These are phyloP conservation scores for Hsuehochloa calcarea DNA, from an alignment of 176 grass and related monocot genomes.

Conservation along the genomic window DNA sequence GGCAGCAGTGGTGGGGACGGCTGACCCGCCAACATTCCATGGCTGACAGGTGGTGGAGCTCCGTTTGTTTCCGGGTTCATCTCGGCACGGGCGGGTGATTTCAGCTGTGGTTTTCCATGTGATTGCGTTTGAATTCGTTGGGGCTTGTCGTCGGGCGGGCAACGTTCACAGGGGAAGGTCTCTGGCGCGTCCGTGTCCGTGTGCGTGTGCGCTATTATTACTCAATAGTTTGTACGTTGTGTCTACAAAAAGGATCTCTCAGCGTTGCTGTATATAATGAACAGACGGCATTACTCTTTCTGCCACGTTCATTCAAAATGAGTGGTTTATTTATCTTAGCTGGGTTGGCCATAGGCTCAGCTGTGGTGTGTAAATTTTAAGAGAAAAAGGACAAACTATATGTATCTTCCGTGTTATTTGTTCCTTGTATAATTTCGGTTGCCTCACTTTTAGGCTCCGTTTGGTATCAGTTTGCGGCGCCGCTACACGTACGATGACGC, in stretches of 20 bases:
- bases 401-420: too few relatives aligned
- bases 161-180: slow-evolving; percentile 22
- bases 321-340: too few relatives aligned
- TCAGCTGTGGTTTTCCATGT: slow-evolving; percentile 34
- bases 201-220: slow-evolving; percentile 4
- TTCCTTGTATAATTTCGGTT: too few relatives aligned
- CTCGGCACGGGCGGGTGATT: neutral
- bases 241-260: slow-evolving; percentile 16
- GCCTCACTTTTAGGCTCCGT: too few relatives aligned
- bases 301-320: neutral
- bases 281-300: neutral
- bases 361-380: too few relatives aligned
- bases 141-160: slow-evolving; percentile 5
- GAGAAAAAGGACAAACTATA: too few relatives aligned
- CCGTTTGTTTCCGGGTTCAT: neutral
- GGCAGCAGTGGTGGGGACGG: slow-evolving; percentile 37
- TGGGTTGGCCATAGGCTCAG: too few relatives aligned
- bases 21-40: slow-evolving; percentile 14
- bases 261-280: neutral
- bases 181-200: neutral
- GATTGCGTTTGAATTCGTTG: slow-evolving; percentile 35
- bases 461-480: too few relatives aligned
- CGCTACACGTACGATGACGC: too few relatives aligned
- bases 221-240: neutral
- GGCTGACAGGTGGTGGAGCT: slow-evolving; percentile 27